Base-by-base conservation (phyloP, 768 basidiomycete genomes). In the Suillus lakei region DNA sequence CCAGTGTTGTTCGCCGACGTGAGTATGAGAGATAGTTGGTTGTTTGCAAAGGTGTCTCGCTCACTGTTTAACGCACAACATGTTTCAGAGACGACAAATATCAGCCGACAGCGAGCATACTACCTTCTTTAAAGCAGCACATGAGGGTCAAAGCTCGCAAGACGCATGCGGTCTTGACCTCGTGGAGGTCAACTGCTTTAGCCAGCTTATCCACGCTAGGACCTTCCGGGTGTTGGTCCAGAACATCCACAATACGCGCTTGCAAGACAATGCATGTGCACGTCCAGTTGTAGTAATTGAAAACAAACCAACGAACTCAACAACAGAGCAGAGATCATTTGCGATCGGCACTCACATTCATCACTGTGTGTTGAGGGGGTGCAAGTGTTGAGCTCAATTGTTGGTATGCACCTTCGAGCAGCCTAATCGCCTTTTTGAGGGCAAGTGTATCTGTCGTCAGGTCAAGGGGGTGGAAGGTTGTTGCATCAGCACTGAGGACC, bases 81-180 rank as follows among this genome's bases (percentile, higher is more conserved):
- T 9, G 12, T 3, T 28, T 15, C 4, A 16, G 15, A 5, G 3
- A 16, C n/a, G n/a, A n/a, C 1, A 60, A 28, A 12, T 23, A 6
- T 15, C 7, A 28, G 43, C 4, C 18, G 21, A 23, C 3, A 64
- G 34, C 28, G 16, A 15, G 32, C 3, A n/a, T 5, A 15, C 53
- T 43, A 68, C 77, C 72, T 72, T 78, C 78, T 2, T 46, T 69
- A 65, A 78, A 78, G 53, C 70, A 75, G 21, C 76, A 74, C 30
- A 71, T 73, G 15, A 71, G 68, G 0, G 77, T 70, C 28, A 78
- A 76, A 5, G 72, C 63, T 36, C 78, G 74, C 18, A 78, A 67
- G 21, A 78, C 55, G 3, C 74, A 74, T 48, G 67, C 50, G 13
- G 78, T 76, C 44, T 79, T 78, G 2, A 66, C 68, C 51, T 66